These are phyloP conservation scores for Thielaviopsis cerberus DNA, from an alignment of 2,329 filamentous ascomycete species.

Conservation along the genomic window DNA sequence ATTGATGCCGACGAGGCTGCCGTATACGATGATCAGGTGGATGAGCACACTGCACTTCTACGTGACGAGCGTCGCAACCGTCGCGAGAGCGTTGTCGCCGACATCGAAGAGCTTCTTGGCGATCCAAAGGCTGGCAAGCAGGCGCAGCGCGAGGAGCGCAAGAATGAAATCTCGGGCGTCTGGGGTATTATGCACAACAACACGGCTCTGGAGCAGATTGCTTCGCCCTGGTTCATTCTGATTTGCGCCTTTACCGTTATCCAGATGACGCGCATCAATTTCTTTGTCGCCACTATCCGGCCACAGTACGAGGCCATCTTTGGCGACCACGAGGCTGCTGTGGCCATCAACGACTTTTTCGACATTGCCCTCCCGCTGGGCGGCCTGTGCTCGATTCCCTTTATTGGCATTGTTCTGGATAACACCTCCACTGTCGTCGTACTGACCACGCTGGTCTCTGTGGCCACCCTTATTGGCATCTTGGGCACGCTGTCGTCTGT, in stretches of 20 bases:
- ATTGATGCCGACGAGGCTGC: conserved; percentile 18
- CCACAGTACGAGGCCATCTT: conserved; percentile 67
- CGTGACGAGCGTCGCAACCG: conserved; percentile 39
- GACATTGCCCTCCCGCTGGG: conserved; percentile 62
- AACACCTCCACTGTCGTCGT: conserved; percentile 54
- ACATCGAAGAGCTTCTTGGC: conserved; percentile 58
- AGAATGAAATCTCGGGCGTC: conserved; percentile 54
- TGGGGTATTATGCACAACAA: conserved; percentile 71
- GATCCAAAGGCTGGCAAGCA: conserved; percentile 42
- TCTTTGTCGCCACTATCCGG: conserved; percentile 74
- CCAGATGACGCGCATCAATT: conserved; percentile 72
- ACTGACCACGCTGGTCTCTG: conserved; percentile 47
- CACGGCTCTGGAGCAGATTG: conserved; percentile 53
- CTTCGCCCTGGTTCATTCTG: conserved; percentile 66
- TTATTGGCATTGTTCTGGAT: conserved; percentile 67
- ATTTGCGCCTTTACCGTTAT: conserved; percentile 65
- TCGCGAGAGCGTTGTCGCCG: conserved; percentile 44
- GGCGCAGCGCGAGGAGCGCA: conserved; percentile 46
- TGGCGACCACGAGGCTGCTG: conserved; percentile 38
- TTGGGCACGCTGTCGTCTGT: conserved; percentile 52
- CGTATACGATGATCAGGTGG: conserved; percentile 35
- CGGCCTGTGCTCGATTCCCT: conserved; percentile 67
- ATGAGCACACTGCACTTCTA: conserved; percentile 37
- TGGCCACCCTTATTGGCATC: conserved; percentile 57
- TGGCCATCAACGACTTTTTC: conserved; percentile 65